Percentiles rank a stretch among this genome's conserved stretches.
These are phyloP conservation scores for Neospermospora avenae DNA, from an alignment of 2,329 filamentous ascomycete genomes.

Conservation along the genomic window DNA sequence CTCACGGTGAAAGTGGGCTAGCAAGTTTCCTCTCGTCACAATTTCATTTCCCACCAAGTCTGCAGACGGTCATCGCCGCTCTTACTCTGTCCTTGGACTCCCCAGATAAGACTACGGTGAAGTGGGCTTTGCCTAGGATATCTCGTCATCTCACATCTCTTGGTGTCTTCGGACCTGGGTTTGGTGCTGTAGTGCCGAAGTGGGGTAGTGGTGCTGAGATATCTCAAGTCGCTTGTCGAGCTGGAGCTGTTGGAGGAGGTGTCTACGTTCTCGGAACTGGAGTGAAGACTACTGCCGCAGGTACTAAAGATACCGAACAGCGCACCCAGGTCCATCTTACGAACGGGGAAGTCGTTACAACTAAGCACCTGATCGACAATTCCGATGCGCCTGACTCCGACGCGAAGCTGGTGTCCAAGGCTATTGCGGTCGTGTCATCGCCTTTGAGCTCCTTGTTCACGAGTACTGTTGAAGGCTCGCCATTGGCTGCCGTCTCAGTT, in stretches of 20 bases:
- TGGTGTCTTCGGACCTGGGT: constrained; percentile 82
- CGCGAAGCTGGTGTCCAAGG: constrained; percentile 48
- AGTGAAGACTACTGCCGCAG: constrained; percentile 42
- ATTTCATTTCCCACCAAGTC: constrained; percentile 64
- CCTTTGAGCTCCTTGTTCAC: constrained; percentile 66
- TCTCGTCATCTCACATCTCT: constrained; percentile 80
- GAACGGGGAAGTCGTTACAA: constrained; percentile 54
- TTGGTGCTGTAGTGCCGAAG: constrained; percentile 86
- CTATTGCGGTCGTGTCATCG: constrained; percentile 68
- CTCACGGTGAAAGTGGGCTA: constrained; percentile 53
- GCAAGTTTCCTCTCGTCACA: constrained; percentile 55
- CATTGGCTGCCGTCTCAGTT: constrained; percentile 69
- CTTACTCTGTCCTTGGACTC: constrained; percentile 70
- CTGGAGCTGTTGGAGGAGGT: constrained; percentile 84
- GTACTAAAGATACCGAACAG: constrained; percentile 23
- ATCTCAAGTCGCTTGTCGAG: constrained; percentile 85
- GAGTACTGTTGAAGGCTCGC: constrained; percentile 68
- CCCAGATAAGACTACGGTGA: constrained; percentile 52
- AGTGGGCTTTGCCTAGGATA: constrained; percentile 68
- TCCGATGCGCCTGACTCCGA: constrained; percentile 8
- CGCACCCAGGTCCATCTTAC: constrained; percentile 40
- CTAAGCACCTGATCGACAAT: constrained; percentile 50
- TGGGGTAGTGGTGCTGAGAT: constrained; percentile 90
- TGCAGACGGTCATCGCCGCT: constrained; percentile 64
- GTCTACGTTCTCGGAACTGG: constrained; percentile 82